Evolutionary conservation across 345 rosid genomes (phyloP).

Genomic region (Acer saccharum): DNA sequence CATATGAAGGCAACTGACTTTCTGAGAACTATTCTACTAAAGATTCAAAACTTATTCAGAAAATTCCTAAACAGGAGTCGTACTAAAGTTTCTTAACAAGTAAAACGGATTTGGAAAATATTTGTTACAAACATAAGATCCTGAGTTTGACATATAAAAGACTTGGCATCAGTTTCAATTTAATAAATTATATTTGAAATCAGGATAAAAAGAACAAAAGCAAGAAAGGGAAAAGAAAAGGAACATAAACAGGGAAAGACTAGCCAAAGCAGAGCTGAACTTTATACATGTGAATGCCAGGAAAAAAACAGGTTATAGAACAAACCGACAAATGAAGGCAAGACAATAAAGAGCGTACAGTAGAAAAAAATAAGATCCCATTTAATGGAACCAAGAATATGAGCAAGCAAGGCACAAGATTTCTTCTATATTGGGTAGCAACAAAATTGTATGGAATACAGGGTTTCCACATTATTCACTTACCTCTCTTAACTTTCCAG

Average conservation of each 20-base stretch:
- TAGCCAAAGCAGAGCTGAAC: neutral
- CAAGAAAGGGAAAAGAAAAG: neutral
- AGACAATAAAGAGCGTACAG: neutral
- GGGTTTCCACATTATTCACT: conserved; percentile 22
- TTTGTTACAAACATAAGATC: neutral
- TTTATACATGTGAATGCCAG: neutral
- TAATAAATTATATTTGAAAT: neutral
- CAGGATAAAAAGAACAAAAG: neutral
- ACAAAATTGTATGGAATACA: neutral
- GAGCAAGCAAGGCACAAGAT: neutral
- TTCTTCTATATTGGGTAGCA: neutral
- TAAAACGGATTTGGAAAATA: neutral
- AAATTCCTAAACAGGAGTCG: conserved; percentile 1
- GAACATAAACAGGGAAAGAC: neutral
- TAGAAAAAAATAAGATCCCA: neutral
- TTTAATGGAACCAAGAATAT: neutral
- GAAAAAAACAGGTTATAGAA: neutral
- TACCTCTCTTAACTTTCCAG: conserved; percentile 90
- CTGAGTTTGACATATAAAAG: neutral
- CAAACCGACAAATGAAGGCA: neutral
- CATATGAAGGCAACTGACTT: neutral
- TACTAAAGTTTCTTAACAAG: neutral
- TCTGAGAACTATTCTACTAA: neutral
- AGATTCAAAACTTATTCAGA: neutral
- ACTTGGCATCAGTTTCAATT: neutral